Conservation (phyloP, 148 eudicot genomes). For the Persicaria maculosa region DNA sequence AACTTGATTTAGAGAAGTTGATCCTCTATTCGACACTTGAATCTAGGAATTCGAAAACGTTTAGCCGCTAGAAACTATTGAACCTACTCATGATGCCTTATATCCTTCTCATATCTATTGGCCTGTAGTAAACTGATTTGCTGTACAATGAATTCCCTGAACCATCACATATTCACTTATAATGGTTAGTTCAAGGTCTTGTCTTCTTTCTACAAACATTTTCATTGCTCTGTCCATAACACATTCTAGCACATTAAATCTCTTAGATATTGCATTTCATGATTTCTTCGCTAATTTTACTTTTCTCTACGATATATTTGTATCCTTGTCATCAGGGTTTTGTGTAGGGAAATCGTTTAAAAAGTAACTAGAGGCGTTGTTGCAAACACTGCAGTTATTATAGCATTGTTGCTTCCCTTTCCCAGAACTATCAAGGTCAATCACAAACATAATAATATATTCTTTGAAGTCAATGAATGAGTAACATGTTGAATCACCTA, state of each 20-base stretch:
- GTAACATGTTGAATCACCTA: not conserved
- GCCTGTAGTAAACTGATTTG: not conserved
- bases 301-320: not conserved
- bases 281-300: not conserved
- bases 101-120: not conserved
- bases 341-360: not conserved
- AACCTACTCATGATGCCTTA: not conserved
- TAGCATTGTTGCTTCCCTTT: constrained; percentile 5
- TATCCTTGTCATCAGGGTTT: not conserved
- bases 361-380: not conserved
- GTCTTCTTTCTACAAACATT: not conserved
- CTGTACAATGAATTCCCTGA: not conserved
- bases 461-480: not conserved
- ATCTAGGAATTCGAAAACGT: too few relatives aligned
- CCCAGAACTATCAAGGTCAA: constrained; percentile 5
- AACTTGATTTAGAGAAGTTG: too few relatives aligned
- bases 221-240: not conserved
- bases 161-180: not conserved
- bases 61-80: too few relatives aligned
- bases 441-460: not conserved
- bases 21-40: too few relatives aligned
- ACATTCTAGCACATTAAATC: not conserved
- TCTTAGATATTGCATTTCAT: not conserved
- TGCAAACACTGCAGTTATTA: not conserved
- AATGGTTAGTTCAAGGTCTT: not conserved